A percentile compares a stretch with the other conserved stretches of the same genome.
Evolutionary conservation across 371 early-diverging fungal species (phyloP).

Genomic region (Zopfochytrium polystomum): DNA sequence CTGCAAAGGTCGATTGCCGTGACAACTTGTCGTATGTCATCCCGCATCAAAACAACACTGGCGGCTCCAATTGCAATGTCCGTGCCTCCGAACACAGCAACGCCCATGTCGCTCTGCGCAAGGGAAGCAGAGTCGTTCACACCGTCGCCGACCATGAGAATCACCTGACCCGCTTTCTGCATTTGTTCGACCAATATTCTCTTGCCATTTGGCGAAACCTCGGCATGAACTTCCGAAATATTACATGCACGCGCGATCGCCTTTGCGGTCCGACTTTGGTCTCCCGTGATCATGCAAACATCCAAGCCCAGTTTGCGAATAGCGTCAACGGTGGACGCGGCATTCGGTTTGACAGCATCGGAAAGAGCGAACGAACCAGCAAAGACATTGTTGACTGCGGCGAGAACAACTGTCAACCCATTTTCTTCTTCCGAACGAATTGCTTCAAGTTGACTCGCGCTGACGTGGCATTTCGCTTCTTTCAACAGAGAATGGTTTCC

Average conservation of each 20-base stretch:
- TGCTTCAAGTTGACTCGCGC: slow-evolving; percentile 1
- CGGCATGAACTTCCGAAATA: slow-evolving; percentile 81
- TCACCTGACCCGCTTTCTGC: slow-evolving; percentile 48
- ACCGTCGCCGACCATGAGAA: slow-evolving; percentile 98
- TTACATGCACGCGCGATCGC: slow-evolving; percentile 70
- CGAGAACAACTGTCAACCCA: slow-evolving; percentile 81
- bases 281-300: slow-evolving; percentile 91
- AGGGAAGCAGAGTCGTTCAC: slow-evolving; percentile 97
- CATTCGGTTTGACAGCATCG: slow-evolving; percentile 80
- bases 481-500: slow-evolving; percentile 72
- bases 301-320: slow-evolving; percentile 72
- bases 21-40: slow-evolving; percentile 80
- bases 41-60: slow-evolving; percentile 62
- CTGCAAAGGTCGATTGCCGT: slow-evolving; percentile 79
- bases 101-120: slow-evolving; percentile 90
- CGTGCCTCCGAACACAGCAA: slow-evolving; percentile 88
- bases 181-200: slow-evolving; percentile 62
- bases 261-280: slow-evolving; percentile 74
- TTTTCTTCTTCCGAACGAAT: slow-evolving; percentile 37
- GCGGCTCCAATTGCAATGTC: slow-evolving; percentile 96
- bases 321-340: slow-evolving; percentile 63
- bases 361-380: slow-evolving; percentile 80
- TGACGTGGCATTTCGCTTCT: slow-evolving; percentile 26
- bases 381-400: slow-evolving; percentile 61
- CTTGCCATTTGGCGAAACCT: slow-evolving; percentile 90